phyloP scores from a whole-genome alignment of 768 basidiomycete genomes.

The Pleurotus pulmonarius region DNA sequence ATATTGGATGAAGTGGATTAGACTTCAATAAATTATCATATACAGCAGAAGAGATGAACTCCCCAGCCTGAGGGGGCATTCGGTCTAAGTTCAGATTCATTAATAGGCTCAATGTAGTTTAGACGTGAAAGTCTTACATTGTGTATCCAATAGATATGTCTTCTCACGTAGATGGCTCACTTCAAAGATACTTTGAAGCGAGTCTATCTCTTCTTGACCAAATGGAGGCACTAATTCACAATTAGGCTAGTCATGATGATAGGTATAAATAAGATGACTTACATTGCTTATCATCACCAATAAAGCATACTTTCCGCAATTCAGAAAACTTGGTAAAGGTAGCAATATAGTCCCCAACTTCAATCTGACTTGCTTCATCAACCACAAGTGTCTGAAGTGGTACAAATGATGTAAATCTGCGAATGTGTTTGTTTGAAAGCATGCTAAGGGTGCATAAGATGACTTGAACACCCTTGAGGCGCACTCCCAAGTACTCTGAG shows the following conservation, averaged over 20 bases:
- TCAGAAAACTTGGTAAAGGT: slow-evolving; percentile 33
- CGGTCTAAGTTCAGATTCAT: slow-evolving; percentile 47
- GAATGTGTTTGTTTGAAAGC: slow-evolving; percentile 45
- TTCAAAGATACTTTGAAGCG: slow-evolving; percentile 77
- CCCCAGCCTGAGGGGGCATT: slow-evolving; percentile 79
- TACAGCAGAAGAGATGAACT: slow-evolving; percentile 63
- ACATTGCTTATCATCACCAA: slow-evolving; percentile 71
- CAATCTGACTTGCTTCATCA: slow-evolving; percentile 67
- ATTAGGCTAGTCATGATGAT: slow-evolving; percentile 13
- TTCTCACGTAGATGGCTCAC: slow-evolving; percentile 49
- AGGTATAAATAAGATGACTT: slow-evolving; percentile 16
- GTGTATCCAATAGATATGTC: slow-evolving; percentile 61
- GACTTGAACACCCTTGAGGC: slow-evolving; percentile 39
- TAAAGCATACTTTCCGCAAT: slow-evolving; percentile 54
- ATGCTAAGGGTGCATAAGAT: slow-evolving; percentile 77
- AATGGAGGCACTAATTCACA: slow-evolving; percentile 63
- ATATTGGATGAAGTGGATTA: slow-evolving; percentile 42
- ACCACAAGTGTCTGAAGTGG: slow-evolving; percentile 51
- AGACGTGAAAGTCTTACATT: slow-evolving; percentile 49
- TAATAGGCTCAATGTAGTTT: slow-evolving; percentile 7
- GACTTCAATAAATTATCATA: slow-evolving; percentile 65
- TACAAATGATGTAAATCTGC: slow-evolving; percentile 24
- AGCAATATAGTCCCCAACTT: slow-evolving; percentile 44
- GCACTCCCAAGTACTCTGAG: slow-evolving; percentile 5
- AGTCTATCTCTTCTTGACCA: slow-evolving; percentile 66